phyloP scores from a whole-genome alignment of 441 rosid genomes.

The Eutrema salsugineum region DNA sequence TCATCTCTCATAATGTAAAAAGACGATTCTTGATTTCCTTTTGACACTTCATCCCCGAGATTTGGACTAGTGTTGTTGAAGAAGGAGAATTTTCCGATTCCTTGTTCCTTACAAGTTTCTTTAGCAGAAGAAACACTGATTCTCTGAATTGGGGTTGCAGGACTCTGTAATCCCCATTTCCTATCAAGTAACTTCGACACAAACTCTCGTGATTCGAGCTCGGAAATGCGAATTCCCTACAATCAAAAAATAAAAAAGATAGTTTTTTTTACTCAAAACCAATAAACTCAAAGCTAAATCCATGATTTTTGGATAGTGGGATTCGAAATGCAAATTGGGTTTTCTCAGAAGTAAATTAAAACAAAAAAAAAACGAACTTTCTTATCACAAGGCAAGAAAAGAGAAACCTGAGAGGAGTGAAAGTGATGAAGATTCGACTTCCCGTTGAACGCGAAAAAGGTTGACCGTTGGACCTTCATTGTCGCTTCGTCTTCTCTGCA shows the following conservation, averaged over 20 bases:
- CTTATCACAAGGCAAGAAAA: too few relatives aligned
- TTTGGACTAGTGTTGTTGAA: slow-evolving; percentile 38
- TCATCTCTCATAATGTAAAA: slow-evolving; percentile 86
- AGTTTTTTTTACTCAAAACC: background rate
- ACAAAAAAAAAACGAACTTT: background rate
- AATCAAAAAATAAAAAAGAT: too few relatives aligned
- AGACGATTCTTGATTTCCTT: slow-evolving; percentile 32
- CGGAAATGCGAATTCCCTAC: slow-evolving; percentile 33
- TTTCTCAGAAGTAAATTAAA: background rate
- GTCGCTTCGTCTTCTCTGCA: slow-evolving; percentile 10
- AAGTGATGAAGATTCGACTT: slow-evolving; percentile 32
- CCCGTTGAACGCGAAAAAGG: slow-evolving; percentile 18
- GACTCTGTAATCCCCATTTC: slow-evolving; percentile 58
- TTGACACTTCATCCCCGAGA: slow-evolving; percentile 39
- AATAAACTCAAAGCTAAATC: background rate
- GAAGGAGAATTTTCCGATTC: slow-evolving; percentile 30
- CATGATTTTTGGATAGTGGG: background rate
- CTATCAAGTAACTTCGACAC: slow-evolving; percentile 53
- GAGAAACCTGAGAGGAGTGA: slow-evolving; percentile 30
- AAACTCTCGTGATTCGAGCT: slow-evolving; percentile 34
- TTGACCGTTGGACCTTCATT: slow-evolving; percentile 40
- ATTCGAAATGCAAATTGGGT: background rate
- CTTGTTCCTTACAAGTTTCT: slow-evolving; percentile 22
- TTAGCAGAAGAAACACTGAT: slow-evolving; percentile 34
- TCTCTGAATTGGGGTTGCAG: slow-evolving; percentile 57